Percentiles rank a stretch among this genome's conserved stretches.
Evolutionary conservation across 139 green algal genomes (phyloP).

Genomic region (Auxenochlorella pyrenoidosa): DNA sequence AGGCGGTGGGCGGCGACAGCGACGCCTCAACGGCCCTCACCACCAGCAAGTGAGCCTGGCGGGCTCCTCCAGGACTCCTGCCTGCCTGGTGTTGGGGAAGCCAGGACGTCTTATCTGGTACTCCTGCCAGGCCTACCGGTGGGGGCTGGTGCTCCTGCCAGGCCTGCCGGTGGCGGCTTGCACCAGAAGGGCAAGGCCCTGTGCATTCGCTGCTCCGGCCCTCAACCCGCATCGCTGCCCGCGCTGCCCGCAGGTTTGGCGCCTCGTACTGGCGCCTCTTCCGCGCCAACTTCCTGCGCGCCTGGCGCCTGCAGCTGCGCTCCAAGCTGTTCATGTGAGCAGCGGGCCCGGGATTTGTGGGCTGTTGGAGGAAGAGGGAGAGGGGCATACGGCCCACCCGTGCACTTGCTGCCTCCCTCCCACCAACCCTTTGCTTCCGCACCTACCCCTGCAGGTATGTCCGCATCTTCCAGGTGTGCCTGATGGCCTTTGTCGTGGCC

Average conservation of each 20-base stretch:
- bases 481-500: conserved; percentile 31
- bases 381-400: no score
- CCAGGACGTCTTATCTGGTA: no score
- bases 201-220: no score
- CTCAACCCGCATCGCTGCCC: no score
- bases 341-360: no score
- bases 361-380: no score
- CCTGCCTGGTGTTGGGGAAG: no score
- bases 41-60: conserved; percentile 8
- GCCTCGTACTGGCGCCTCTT: conserved; percentile 24
- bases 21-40: conserved; percentile 3
- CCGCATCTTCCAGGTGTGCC: conserved; percentile 34
- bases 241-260: conserved; percentile 22
- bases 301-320: conserved; percentile 31
- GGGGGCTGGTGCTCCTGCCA: no score
- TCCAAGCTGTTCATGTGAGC: conserved; percentile 36
- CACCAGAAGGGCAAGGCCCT: no score
- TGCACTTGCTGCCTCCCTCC: not conserved
- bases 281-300: conserved; percentile 20
- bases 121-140: no score
- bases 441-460: conserved; percentile 14
- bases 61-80: no score
- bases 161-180: no score
- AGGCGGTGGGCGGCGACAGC: not conserved
- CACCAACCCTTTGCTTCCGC: not conserved